Percentiles rank a stretch among this genome's conserved stretches.
These are phyloP conservation scores for fission yeast (Schizosaccharomyces pombe) DNA, from an alignment of 805 yeast genomes.

Conservation along the genomic window DNA sequence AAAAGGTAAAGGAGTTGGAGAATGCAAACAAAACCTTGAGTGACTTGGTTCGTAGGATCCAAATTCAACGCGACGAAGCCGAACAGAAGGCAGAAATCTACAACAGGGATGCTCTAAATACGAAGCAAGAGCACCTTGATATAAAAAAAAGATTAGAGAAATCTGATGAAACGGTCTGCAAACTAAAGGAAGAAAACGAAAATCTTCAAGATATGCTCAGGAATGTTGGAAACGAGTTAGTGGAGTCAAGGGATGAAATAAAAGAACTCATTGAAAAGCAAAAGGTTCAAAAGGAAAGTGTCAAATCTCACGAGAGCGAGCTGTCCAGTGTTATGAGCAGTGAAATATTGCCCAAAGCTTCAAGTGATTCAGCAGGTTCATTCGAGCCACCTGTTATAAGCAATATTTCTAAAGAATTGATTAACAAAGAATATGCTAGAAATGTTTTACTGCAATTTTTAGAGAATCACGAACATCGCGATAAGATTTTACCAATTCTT, in stretches of 20 bases:
- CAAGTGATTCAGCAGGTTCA: neutral
- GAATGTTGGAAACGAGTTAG: neutral
- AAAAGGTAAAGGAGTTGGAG: no score
- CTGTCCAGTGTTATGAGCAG: neutral
- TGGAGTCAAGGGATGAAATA: neutral
- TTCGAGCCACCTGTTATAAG: neutral
- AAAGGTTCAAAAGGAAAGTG: neutral
- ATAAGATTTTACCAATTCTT: neutral
- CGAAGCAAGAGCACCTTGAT: neutral
- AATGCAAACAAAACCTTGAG: no score
- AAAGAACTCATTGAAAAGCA: neutral
- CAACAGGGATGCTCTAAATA: neutral
- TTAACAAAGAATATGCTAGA: neutral
- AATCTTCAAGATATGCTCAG: neutral
- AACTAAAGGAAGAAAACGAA: neutral
- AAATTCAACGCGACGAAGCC: neutral
- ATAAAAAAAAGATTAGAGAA: neutral
- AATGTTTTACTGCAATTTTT: neutral
- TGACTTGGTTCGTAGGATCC: neutral
- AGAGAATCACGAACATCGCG: neutral
- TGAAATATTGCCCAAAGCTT: neutral
- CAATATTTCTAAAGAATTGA: neutral
- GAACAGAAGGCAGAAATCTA: neutral
- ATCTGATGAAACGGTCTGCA: neutral
- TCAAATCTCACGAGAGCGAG: neutral